Evolutionary conservation across 345 rosid genomes (phyloP), one percentile per base, ranked within the genome.

Genomic region (Barbarea vulgaris): DNA sequence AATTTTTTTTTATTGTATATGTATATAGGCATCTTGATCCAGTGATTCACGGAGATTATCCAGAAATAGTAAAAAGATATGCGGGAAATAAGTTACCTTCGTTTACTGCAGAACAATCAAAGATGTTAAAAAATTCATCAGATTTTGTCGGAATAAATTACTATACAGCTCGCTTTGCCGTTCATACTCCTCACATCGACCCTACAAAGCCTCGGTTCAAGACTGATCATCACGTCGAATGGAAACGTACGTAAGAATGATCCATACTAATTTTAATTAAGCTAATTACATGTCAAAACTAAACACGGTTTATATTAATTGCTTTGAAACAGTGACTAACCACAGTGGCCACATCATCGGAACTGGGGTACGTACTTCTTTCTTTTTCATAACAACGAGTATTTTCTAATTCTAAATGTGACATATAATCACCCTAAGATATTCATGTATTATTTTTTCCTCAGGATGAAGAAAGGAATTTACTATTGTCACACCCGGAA

Each of bases 1-100:
- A 41, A 14, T 53, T 3, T 33, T 64, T 47, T 67, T 18, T 4
- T 21, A 1, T 27, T 36, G 0, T 58, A 14, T 67, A 3, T 39
- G 13, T 58, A 18, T 41, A 17, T 69, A 79, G 82, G 82, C 79
- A 79, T 74, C 75, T 79, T 34, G 78, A 73, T 73, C 81, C 81
- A 47, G 70, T 79, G 39, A 53, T 56, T 36, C 61, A 74, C 3
- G 82, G 82, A 34, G 82, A 79, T 47, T 79, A 79, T 56, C 79
- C 82, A 25, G 75, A 69, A 25, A 46, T 68, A 2, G 66, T 73
- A 1, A 79, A 79, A 37, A 74, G 62, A 47, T 69, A 74, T 0
- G 82, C 44, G 6, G 82, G 82, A 28, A 24, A 68, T 28, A 69
- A 70, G 34, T 37, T 79, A 69, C 82, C 82, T 33, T 24, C 39